Evolutionary conservation across 202 grass and related monocot species (phyloP).

Genomic region (Digitaria exilis): DNA sequence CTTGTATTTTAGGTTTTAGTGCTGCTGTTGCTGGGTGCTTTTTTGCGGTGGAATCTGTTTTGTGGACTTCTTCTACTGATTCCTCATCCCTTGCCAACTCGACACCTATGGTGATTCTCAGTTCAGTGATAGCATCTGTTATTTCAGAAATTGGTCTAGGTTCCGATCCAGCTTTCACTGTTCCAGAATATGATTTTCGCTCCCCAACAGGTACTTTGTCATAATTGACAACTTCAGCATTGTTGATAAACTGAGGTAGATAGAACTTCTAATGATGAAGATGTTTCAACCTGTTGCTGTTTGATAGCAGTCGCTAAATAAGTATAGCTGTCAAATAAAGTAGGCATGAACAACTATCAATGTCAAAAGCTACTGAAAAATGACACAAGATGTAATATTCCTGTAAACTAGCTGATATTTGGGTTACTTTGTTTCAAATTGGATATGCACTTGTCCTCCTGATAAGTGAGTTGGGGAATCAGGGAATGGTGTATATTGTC

Average conservation of each 20-base stretch:
- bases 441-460: constrained; percentile 9
- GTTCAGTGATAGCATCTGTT: constrained; percentile 94
- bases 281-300: not conserved
- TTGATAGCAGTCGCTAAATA: not conserved
- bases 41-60: constrained; percentile 95
- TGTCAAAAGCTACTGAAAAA: constrained; percentile 16
- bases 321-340: constrained; percentile 20
- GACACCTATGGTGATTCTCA: constrained; percentile 96
- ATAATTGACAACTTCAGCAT: constrained; percentile 14
- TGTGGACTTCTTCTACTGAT: constrained; percentile 78
- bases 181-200: constrained; percentile 92
- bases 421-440: constrained; percentile 13
- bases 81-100: constrained; percentile 78
- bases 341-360: not conserved
- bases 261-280: not conserved
- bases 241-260: not conserved
- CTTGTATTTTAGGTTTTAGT: constrained; percentile 92
- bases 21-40: constrained; percentile 96
- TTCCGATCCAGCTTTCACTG: constrained; percentile 85
- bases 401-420: not conserved
- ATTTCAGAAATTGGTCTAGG: constrained; percentile 90
- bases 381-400: not conserved
- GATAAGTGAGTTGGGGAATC: not conserved
- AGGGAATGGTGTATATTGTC: not conserved
- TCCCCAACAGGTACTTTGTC: constrained; percentile 75